Evolutionary conservation across 495 filamentous ascomycete genomes (phyloP).

Genomic region (Acidomyces sp.): DNA sequence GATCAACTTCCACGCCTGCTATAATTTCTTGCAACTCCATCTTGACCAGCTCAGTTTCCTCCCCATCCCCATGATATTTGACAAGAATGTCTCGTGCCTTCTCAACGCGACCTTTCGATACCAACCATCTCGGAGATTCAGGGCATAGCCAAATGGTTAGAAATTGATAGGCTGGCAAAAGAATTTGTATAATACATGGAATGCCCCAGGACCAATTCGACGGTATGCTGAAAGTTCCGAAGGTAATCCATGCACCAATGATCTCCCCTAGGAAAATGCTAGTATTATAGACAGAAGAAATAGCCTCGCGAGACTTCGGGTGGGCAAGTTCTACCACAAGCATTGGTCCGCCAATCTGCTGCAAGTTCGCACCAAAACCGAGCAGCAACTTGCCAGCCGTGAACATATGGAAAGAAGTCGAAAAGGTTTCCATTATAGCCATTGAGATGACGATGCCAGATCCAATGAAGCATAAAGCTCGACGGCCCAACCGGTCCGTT

Average conservation of each 20-base stretch:
- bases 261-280: neutral
- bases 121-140: neutral
- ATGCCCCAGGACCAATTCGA: neutral
- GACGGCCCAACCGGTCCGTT: neutral
- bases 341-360: neutral
- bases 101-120: neutral
- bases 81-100: neutral
- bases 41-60: neutral
- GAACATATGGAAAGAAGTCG: neutral
- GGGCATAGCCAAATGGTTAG: neutral
- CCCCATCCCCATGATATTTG: neutral
- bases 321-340: neutral
- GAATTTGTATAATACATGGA: neutral
- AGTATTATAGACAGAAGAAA: neutral
- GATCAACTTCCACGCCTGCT: neutral
- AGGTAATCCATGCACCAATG: neutral
- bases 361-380: neutral
- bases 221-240: neutral
- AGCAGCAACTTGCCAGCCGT: neutral
- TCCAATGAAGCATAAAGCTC: neutral
- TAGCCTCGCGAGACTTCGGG: neutral
- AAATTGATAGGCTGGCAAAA: neutral
- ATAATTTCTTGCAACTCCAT: neutral
- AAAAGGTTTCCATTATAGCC: neutral
- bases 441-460: neutral